Evolutionary conservation across 805 yeast species (phyloP), one percentile per base, ranked within the genome.

Genomic region (Debaryomyces hansenii): DNA sequence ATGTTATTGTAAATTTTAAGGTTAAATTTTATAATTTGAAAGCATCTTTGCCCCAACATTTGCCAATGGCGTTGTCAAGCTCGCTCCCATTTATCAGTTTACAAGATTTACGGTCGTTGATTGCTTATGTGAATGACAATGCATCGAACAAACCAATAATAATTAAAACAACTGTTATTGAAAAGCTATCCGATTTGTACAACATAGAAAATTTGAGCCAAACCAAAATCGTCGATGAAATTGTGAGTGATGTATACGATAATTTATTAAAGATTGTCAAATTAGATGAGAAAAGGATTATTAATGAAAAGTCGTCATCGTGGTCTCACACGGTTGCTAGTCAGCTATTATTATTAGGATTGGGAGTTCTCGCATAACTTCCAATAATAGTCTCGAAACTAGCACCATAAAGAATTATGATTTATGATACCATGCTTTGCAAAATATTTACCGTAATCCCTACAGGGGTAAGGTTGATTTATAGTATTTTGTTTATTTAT

Each of bases 1-100:
- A 87, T 58, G 80, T 85, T 31, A 80, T 87, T 24, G 73, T 87
- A 47, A 88, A 86, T 59, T 74, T 84, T 51, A 84, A 80, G 51
- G 73, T 87, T 21, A 81, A 80, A 46, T 83, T 87, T 56, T 74
- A 72, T 48, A 86, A 86, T 52, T 62, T 85, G 48, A 80, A 74
- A 51, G 89, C 88, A 0, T 67, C 70, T 4, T 61, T 77, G 37
- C 89, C 77, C 0, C 57, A 64, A 24, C 59, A 76, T 36, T 80
- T 89, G 4, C 72, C 70, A 2, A 63, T 78, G 52, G 77, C 87
- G 4, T 57, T 67, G 5, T 58, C 77, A 0, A 75, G 78, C 1
- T 76, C 78, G 0, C 72, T 78, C 28, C 81, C 84, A 12, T 83
- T 83, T 45, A 66, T 85, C 5, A 72, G 84, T 0, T 62, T 80